These are phyloP conservation scores for Penicillium sp. DNA, from an alignment of 2,329 filamentous ascomycete species.

Conservation along the genomic window DNA sequence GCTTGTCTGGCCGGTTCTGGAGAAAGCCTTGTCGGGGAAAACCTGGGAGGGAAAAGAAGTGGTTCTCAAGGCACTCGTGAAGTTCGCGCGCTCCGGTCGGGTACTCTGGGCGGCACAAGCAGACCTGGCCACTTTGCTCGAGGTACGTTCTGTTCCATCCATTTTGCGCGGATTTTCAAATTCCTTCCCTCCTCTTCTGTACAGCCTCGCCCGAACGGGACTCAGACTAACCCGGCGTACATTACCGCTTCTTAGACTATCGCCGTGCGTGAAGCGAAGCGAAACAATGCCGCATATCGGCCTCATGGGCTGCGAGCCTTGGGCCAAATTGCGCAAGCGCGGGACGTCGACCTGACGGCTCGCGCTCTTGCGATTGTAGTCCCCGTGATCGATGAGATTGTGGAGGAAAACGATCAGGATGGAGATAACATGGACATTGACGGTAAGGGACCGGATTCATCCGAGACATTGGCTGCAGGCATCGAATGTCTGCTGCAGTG, in stretches of 20 bases:
- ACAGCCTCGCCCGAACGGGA: neutral
- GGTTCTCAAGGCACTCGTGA: conserved; percentile 70
- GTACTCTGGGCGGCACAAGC: conserved; percentile 52
- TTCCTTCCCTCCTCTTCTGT: neutral
- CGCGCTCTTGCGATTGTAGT: conserved; percentile 61
- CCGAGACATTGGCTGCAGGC: conserved; percentile 35
- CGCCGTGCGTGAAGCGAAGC: conserved; percentile 76
- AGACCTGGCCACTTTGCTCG: conserved; percentile 61
- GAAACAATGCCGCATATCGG: conserved; percentile 80
- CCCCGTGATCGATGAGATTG: conserved; percentile 55
- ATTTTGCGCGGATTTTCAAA: neutral
- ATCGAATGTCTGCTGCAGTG: conserved; percentile 36
- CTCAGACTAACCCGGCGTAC: conserved; percentile 13
- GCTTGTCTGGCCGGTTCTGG: conserved; percentile 73
- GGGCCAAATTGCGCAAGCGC: conserved; percentile 63
- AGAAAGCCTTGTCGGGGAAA: conserved; percentile 77
- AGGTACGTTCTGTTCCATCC: conserved; percentile 44
- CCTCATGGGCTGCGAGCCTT: conserved; percentile 67
- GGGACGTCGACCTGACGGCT: conserved; percentile 63
- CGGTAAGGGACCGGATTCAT: conserved; percentile 31
- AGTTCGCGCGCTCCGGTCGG: conserved; percentile 63
- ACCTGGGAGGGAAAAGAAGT: conserved; percentile 90
- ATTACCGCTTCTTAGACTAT: conserved; percentile 47
- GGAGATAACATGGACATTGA: conserved; percentile 67
- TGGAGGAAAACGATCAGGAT: conserved; percentile 34